Base-by-base conservation (phyloP, 2,329 filamentous ascomycete species). In the Trichoderma atrobrunneum region DNA sequence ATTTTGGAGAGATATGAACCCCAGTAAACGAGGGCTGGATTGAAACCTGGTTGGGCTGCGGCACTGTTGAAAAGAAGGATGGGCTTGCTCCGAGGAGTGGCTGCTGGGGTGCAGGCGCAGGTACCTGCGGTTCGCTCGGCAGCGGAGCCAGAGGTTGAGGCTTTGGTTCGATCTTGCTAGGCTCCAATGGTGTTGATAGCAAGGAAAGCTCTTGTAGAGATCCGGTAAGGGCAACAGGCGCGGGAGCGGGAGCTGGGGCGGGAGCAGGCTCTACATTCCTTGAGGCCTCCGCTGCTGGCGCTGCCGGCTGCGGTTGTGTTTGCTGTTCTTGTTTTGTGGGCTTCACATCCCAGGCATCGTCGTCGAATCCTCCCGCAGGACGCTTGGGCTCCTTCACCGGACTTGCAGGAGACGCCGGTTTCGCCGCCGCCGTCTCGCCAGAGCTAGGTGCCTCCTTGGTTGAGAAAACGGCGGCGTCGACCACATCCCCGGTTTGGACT, bases 341-440 rank as follows among this genome's bases (percentile, higher is more conserved):
- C 83, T 98, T 98, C 64, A 97, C 92, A 78, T 97, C 93, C 96
- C 96, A 99, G 10, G 96, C 96, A 84, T 98, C 94, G 78, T 98
- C 96, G 66, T 99, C 96, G 78, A 98, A 98, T 3, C 93, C 93
- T 72, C 86, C 84, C 32, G 76, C 75, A 16, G 73, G 75, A 66
- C 75, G 71, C 65, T 78, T 80, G 48, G 78, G 76, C 14, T 73
- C 73, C 78, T 80, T 73, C 77, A 81, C 39, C 5, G 77, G 73
- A 65, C 78, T 78, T 18, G 73, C 69, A 5, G 75, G 71, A 21
- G 75, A 51, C 28, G 77, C 71, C 7, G 77, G 77, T 34, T 75
- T 76, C 54, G 74, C 67, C 8, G 74, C 67, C 12, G 73, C 77
- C 32, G 77, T 74, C 7, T 74, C 74, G 5, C 73, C 72, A 54